Evolutionary conservation across 129 eudicot species (phyloP).

Genomic region (Chrysanthemum seticuspe): DNA sequence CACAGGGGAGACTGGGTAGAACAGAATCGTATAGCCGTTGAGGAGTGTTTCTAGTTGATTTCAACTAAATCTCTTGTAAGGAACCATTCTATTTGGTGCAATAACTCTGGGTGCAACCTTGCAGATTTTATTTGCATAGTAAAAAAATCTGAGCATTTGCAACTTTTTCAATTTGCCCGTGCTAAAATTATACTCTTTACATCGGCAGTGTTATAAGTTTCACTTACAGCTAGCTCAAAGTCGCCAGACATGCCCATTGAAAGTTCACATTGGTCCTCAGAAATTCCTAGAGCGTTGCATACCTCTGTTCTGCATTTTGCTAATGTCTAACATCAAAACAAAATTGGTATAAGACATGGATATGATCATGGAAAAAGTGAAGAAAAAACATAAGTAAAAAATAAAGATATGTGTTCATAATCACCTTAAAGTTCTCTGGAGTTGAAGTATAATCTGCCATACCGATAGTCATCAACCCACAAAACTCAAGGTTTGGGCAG

Average conservation of each 20-base stretch:
- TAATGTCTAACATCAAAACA: slow-evolving; percentile 57
- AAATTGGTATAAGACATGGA: slow-evolving; percentile 9
- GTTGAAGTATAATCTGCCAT: slow-evolving; percentile 97
- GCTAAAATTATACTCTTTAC: background rate
- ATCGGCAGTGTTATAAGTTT: background rate
- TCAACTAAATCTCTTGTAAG: too few species aligned
- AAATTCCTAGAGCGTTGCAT: slow-evolving; percentile 66
- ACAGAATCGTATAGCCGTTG: too few species aligned
- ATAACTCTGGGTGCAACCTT: too few species aligned
- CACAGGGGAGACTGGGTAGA: too few species aligned
- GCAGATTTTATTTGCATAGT: too few species aligned
- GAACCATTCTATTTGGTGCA: too few species aligned
- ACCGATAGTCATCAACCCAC: slow-evolving; percentile 98
- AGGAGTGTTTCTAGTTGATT: too few species aligned
- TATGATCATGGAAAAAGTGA: background rate
- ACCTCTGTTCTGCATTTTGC: slow-evolving; percentile 74
- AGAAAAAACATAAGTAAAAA: background rate
- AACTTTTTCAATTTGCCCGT: background rate
- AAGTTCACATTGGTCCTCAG: slow-evolving; percentile 69
- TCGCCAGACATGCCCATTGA: slow-evolving; percentile 98
- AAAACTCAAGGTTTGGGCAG: slow-evolving; percentile 89
- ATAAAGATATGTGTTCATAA: background rate
- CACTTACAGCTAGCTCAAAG: slow-evolving; percentile 94
- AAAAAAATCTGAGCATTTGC: background rate
- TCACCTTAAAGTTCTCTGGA: slow-evolving; percentile 93